Evolutionary conservation across 495 filamentous ascomycete genomes (phyloP).

Genomic region (Cercophora scortea): DNA sequence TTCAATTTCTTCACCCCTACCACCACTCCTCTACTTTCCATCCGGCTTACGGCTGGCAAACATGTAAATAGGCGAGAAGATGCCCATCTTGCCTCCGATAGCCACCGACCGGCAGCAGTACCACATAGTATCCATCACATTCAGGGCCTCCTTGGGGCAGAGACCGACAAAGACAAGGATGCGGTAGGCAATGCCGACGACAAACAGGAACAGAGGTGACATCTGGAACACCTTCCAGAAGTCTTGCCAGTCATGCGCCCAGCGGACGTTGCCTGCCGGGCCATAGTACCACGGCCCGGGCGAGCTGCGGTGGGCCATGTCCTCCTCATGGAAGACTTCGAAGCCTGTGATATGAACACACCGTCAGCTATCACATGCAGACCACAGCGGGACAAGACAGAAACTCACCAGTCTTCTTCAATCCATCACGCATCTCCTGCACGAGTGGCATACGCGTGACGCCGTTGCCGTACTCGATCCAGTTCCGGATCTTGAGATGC

Average conservation of each 20-base stretch:
- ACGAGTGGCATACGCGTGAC: conserved; percentile 11
- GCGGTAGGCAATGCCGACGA: not conserved
- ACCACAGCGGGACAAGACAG: too few species aligned
- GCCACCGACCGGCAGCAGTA: conserved; percentile 11
- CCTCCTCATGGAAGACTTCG: conserved; percentile 6
- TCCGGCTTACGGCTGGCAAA: conserved; percentile 10
- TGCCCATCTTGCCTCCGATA: conserved; percentile 6
- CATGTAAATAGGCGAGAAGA: conserved; percentile 15
- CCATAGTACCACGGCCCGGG: conserved; percentile 12
- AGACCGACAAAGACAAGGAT: conserved; percentile 2
- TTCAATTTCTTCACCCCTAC: too few species aligned
- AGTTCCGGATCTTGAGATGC: conserved; percentile 11
- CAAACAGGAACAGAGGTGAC: conserved; percentile 3
- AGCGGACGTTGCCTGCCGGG: conserved; percentile 9
- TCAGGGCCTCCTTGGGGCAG: conserved; percentile 1
- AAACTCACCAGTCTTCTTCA: conserved; percentile 6
- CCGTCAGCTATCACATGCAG: too few species aligned
- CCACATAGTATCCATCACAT: conserved; percentile 13
- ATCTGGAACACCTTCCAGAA: conserved; percentile 14
- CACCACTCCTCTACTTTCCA: not conserved
- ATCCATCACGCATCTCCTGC: conserved; percentile 5
- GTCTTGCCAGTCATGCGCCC: conserved; percentile 6
- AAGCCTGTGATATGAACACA: conserved; percentile 1
- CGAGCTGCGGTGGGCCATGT: conserved; percentile 8
- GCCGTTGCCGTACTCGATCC: conserved; percentile 15